A percentile compares a stretch with the other conserved stretches of the same genome.
These are phyloP conservation scores for Aspergillaceae sp. DNA, from an alignment of 2,329 filamentous ascomycete genomes.

Conservation along the genomic window DNA sequence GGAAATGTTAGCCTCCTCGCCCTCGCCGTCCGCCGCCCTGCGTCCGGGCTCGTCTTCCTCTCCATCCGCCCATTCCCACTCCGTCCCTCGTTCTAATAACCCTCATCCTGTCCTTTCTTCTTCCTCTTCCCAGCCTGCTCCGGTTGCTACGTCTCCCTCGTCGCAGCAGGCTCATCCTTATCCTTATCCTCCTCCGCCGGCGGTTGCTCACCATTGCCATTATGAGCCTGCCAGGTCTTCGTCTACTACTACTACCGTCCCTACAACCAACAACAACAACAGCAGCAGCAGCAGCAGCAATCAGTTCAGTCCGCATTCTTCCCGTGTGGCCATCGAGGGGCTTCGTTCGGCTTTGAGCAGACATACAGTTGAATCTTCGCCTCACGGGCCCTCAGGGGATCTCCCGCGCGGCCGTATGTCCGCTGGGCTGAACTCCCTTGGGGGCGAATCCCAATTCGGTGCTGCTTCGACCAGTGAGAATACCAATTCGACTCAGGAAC, in stretches of 20 bases:
- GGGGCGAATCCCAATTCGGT: slow-evolving; percentile 6
- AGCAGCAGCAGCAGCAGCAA: not conserved
- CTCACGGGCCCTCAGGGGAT: slow-evolving; percentile 26
- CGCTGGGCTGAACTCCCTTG: slow-evolving; percentile 25
- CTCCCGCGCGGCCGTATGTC: slow-evolving; percentile 26
- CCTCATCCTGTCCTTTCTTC: slow-evolving; percentile 11
- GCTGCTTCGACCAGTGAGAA: not conserved
- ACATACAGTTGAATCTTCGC: slow-evolving; percentile 29
- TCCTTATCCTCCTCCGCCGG: no score
- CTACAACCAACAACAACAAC: no score
- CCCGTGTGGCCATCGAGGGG: slow-evolving; percentile 32
- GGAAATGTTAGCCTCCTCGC: slow-evolving; percentile 35
- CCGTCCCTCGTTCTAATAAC: slow-evolving; percentile 4
- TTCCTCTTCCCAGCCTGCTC: slow-evolving; percentile 11
- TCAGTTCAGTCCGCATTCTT: slow-evolving; percentile 27
- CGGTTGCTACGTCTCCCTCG: not conserved
- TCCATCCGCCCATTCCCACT: slow-evolving; percentile 13
- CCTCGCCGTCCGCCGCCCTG: slow-evolving; percentile 33
- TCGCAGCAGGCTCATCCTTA: no score
- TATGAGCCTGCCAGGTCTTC: slow-evolving; percentile 24
- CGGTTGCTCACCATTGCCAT: not conserved
- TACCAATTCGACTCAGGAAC: not conserved
- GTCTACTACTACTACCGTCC: slow-evolving; percentile 1
- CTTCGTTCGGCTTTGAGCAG: slow-evolving; percentile 31
- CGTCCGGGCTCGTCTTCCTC: slow-evolving; percentile 23